phyloP scores from a whole-genome alignment of 1,139 yeast genomes.

The Suhomyces atakaporum region DNA sequence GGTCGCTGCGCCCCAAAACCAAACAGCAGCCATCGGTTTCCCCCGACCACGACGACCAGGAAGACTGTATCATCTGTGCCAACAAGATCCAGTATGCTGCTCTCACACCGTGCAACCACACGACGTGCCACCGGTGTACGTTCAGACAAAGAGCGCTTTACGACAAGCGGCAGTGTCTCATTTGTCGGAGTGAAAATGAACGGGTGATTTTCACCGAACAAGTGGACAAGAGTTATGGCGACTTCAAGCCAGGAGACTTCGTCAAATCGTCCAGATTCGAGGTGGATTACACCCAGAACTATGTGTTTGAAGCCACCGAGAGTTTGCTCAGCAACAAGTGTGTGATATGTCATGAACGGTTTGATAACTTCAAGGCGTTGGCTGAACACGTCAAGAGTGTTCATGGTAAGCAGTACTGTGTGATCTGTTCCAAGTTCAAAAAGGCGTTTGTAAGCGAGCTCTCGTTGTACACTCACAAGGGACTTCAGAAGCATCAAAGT shows the following conservation, averaged over 20 bases:
- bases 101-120: conserved; percentile 80
- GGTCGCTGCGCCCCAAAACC: not conserved
- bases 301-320: conserved; percentile 46
- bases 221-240: conserved; percentile 39
- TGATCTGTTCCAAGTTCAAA: conserved; percentile 73
- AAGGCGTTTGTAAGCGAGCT: conserved; percentile 78
- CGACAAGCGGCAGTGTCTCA: conserved; percentile 71
- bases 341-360: conserved; percentile 49
- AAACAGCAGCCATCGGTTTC: conserved; percentile 20
- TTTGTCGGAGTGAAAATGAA: conserved; percentile 75
- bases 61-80: conserved; percentile 82
- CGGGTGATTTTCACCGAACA: conserved; percentile 61
- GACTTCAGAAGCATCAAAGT: conserved; percentile 67
- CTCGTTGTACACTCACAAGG: conserved; percentile 59
- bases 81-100: conserved; percentile 64
- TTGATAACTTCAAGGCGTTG: conserved; percentile 55
- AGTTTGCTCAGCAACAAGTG: conserved; percentile 61
- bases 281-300: conserved; percentile 52
- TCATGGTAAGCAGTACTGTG: conserved; percentile 69
- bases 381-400: conserved; percentile 62
- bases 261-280: conserved; percentile 43
- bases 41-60: conserved; percentile 33
- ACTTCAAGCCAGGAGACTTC: conserved; percentile 33
- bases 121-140: conserved; percentile 79
- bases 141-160: conserved; percentile 83